A percentile compares a stretch with the other conserved stretches of the same genome.
Conservation (phyloP, 1,139 yeast species). For the Yamadazyma sp. region DNA sequence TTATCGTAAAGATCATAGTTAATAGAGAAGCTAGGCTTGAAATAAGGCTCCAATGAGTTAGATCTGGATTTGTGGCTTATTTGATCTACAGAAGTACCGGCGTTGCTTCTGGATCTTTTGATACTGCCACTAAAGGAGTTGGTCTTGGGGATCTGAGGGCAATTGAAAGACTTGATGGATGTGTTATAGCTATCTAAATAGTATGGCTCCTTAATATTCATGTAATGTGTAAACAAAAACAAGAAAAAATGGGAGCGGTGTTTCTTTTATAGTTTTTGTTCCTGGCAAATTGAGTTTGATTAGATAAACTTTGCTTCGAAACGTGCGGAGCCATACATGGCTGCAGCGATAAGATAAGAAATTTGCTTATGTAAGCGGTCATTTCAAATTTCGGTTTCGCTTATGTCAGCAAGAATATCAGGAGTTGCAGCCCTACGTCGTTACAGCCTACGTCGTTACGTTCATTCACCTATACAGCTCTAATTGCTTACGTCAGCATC, state of each 20-base stretch:
- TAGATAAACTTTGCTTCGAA: not conserved
- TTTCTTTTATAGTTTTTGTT: not conserved
- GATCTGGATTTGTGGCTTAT: slow-evolving; percentile 11
- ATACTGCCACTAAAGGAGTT: slow-evolving; percentile 12
- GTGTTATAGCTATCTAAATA: slow-evolving; percentile 16
- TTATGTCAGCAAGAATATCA: not conserved
- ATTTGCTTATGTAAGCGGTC: not conserved
- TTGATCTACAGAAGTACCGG: not conserved
- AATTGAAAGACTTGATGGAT: slow-evolving; percentile 15
- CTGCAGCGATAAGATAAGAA: not conserved
- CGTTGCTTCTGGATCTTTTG: slow-evolving; percentile 7
- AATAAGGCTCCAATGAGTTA: slow-evolving; percentile 19
- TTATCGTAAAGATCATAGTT: slow-evolving; percentile 14
- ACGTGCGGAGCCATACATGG: too few species aligned
- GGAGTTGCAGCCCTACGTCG: too few species aligned
- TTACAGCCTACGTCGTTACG: too few species aligned
- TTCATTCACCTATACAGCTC: too few species aligned
- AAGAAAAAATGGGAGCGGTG: not conserved
- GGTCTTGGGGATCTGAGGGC: slow-evolving; percentile 14
- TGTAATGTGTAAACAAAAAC: slow-evolving; percentile 1
- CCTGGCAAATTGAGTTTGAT: not conserved
- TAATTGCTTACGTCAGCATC: too few species aligned
- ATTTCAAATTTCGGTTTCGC: too few species aligned
- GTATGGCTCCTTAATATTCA: slow-evolving; percentile 16
- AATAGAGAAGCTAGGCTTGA: slow-evolving; percentile 11